Evolutionary conservation across 2,329 filamentous ascomycete species (phyloP).

Genomic region (Orbilia brochopaga): DNA sequence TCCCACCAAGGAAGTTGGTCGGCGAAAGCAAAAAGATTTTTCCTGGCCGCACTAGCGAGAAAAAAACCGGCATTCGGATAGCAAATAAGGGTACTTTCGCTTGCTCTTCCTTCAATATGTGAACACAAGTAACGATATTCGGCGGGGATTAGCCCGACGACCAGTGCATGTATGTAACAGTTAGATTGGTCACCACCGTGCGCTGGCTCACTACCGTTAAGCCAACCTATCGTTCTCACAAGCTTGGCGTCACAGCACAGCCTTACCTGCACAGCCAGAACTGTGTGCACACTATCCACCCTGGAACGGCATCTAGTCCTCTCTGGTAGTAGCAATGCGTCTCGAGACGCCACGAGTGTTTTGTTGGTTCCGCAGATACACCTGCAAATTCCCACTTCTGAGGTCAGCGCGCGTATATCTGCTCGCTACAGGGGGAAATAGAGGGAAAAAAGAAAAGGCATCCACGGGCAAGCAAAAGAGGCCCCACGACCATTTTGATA

Average conservation of each 20-base stretch:
- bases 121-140: no score
- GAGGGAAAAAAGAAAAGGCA: background rate
- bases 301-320: conserved; percentile 33
- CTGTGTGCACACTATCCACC: conserved; percentile 42
- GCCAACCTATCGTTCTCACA: conserved; percentile 15
- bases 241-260: conserved; percentile 42
- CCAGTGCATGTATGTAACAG: background rate
- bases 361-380: background rate
- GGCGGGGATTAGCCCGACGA: background rate
- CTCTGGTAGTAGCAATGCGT: conserved; percentile 8
- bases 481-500: background rate
- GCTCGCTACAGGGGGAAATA: background rate
- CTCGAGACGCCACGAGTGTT: background rate
- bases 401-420: background rate
- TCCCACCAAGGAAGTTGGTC: conserved; percentile 45
- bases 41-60: conserved; percentile 13
- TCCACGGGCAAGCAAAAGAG: background rate
- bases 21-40: conserved; percentile 45
- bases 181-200: conserved; percentile 15
- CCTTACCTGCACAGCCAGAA: conserved; percentile 43
- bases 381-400: background rate
- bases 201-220: no score
- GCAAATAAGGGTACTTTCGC: background rate
- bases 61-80: conserved; percentile 16
- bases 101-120: no score